Base-by-base conservation (phyloP, 2,329 filamentous ascomycete genomes). In the Cladosporium velox region DNA sequence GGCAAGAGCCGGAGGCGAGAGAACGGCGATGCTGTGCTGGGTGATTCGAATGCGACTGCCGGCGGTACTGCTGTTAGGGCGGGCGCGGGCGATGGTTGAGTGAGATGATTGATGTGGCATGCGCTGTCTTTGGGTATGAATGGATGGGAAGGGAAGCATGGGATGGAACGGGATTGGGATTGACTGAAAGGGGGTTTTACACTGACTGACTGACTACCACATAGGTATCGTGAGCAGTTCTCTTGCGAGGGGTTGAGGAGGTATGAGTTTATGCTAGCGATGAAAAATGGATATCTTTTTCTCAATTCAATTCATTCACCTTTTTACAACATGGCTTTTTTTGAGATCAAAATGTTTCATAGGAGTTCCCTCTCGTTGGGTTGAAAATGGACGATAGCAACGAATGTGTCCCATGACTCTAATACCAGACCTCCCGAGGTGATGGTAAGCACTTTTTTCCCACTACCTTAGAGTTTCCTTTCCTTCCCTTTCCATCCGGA, bases 1-100 rank as follows among this genome's bases (percentile, higher is more conserved):
- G 61, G 28, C 8, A 59, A 67, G 44, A 35, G 58, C 34, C 60
- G 61, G 26, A 67, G 54, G 59, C 66, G 59, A 34, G 52, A 47
- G 49, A 61, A 28, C 14, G 67, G 59, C 65, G 68, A 63, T n/a
- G 57, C 38, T 11, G 52, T 51, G 11, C 54, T 61, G 51, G 66
- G 68, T 34, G 59, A n/a, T 2, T 34, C 64, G n/a, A 68, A 68
- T 64, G 68, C 64, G 7, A 64, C 67, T 35, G 64, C 49, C 12
- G 68, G 68, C 32, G 69, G 69, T 28, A 67, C 65, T 55, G 68
- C 68, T 44, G 59, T 70, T 41, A 67, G 69, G 52, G 69, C 67
- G 28, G 69, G 52, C 30, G 52, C 52, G 2, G 52, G 67, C 59
- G 69, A 66, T 47, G 66, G 67, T 38, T 67, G 67, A 41, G 67